Evolutionary conservation across 192 early-diverging fungal genomes (phyloP).

Genomic region (Borealophlyctis nickersoniae): DNA sequence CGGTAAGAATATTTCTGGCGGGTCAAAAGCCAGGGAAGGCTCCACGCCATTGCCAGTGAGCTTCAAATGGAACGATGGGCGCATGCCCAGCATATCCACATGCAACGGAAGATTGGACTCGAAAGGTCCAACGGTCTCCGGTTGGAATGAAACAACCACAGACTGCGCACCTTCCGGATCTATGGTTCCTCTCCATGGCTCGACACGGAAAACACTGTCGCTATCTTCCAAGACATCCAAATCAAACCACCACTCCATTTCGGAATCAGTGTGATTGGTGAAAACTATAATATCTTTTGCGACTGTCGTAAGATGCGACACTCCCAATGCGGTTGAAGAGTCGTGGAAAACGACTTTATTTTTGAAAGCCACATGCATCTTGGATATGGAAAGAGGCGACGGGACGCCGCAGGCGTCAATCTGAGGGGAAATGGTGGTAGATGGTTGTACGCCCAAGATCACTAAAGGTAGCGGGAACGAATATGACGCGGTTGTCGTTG

Average conservation of each 20-base stretch:
- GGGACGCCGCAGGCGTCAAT: constrained; percentile 32
- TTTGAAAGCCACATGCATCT: constrained; percentile 38
- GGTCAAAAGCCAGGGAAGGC: constrained; percentile 49
- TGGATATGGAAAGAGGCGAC: constrained; percentile 38
- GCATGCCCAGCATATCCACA: constrained; percentile 39
- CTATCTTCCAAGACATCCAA: constrained; percentile 32
- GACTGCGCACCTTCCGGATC: constrained; percentile 16
- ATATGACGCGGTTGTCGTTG: constrained; percentile 10
- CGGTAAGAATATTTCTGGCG: constrained; percentile 49
- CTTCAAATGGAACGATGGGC: constrained; percentile 33
- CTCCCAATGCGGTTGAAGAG: constrained; percentile 13
- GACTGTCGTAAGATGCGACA: constrained; percentile 30
- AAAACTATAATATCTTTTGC: constrained; percentile 38
- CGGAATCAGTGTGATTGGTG: constrained; percentile 27
- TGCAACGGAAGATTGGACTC: constrained; percentile 32
- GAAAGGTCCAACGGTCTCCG: constrained; percentile 34
- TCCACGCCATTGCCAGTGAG: constrained; percentile 42
- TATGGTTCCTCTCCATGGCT: constrained; percentile 38
- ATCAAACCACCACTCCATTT: constrained; percentile 47
- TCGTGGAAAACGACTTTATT: constrained; percentile 45
- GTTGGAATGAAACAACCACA: constrained; percentile 38
- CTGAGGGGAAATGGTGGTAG: not conserved
- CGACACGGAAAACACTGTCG: constrained; percentile 42
- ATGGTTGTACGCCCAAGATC: constrained; percentile 18
- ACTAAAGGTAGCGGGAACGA: constrained; percentile 27